Evolutionary conservation across 139 green algal genomes (phyloP).

Genomic region (Coelastrella sp.): DNA sequence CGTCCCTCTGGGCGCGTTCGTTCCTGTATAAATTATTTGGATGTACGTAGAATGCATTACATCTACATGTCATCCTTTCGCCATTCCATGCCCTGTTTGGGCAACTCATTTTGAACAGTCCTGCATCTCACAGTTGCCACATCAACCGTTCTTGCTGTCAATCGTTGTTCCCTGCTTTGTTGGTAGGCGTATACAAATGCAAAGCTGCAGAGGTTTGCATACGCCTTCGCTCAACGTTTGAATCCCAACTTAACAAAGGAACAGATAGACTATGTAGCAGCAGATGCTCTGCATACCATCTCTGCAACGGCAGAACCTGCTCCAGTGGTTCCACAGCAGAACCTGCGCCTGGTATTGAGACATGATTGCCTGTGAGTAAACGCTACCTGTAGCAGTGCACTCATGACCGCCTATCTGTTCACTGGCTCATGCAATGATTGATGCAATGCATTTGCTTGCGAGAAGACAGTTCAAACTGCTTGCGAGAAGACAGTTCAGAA

Average conservation of each 20-base stretch:
- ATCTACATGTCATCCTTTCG: too few relatives aligned
- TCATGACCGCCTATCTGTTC: too few relatives aligned
- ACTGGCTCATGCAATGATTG: too few relatives aligned
- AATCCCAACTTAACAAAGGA: constrained; percentile 32
- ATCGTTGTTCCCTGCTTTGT: neutral
- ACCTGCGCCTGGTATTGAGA: constrained; percentile 65
- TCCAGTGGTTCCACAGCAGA: constrained; percentile 28
- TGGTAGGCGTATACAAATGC: constrained; percentile 54
- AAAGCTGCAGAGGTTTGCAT: constrained; percentile 61
- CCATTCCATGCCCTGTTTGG: too few relatives aligned
- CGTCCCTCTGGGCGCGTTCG: neutral
- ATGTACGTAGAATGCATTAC: too few relatives aligned
- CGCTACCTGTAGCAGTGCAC: too few relatives aligned
- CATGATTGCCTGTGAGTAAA: constrained; percentile 73
- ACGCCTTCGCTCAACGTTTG: constrained; percentile 33
- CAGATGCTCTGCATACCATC: constrained; percentile 9
- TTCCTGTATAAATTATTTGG: neutral
- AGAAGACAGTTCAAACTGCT: neutral
- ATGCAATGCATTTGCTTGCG: neutral
- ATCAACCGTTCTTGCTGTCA: neutral
- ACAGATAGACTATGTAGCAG: constrained; percentile 50
- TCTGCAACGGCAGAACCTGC: neutral
- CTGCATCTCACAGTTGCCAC: too few relatives aligned
- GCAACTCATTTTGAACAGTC: too few relatives aligned
- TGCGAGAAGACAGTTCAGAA: neutral